Evolutionary conservation across 179 eudicot genomes (phyloP).

Genomic region (Beta macrorhiza): DNA sequence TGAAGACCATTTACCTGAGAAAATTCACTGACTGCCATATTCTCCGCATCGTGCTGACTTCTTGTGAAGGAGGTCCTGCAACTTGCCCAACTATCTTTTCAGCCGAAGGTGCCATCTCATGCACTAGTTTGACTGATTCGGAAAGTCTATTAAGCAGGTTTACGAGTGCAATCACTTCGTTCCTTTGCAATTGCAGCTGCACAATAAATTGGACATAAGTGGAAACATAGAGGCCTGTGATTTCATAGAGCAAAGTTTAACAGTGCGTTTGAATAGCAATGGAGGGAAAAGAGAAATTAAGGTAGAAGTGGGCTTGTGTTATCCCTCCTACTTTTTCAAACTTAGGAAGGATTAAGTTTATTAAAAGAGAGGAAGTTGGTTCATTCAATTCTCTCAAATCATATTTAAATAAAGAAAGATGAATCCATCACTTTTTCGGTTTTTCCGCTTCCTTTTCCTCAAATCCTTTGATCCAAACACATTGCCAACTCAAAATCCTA

Average conservation of each 20-base stretch:
- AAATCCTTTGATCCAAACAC: background rate
- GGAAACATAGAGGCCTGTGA: background rate
- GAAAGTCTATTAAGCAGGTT: constrained; percentile 78
- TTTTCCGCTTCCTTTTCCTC: background rate
- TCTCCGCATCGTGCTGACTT: constrained; percentile 33
- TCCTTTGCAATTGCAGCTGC: constrained; percentile 77
- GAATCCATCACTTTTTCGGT: background rate
- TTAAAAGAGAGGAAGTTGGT: background rate
- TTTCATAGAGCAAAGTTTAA: background rate
- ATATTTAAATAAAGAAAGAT: background rate
- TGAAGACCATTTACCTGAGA: constrained; percentile 19
- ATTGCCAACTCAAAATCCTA: background rate
- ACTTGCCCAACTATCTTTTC: constrained; percentile 40
- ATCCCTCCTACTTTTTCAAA: background rate
- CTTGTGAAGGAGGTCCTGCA: constrained; percentile 30
- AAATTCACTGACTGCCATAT: constrained; percentile 36
- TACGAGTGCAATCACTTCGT: constrained; percentile 86
- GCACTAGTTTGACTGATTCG: constrained; percentile 64
- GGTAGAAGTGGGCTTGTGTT: background rate
- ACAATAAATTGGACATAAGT: background rate
- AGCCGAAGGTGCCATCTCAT: constrained; percentile 55
- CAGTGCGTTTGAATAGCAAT: background rate
- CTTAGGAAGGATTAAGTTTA: background rate
- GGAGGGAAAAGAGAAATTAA: background rate
- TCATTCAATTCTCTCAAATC: background rate